Percentiles rank a stretch among this genome's conserved stretches.
phyloP scores from a whole-genome alignment of 176 grass and related monocot species.

The Pharus latifolius region DNA sequence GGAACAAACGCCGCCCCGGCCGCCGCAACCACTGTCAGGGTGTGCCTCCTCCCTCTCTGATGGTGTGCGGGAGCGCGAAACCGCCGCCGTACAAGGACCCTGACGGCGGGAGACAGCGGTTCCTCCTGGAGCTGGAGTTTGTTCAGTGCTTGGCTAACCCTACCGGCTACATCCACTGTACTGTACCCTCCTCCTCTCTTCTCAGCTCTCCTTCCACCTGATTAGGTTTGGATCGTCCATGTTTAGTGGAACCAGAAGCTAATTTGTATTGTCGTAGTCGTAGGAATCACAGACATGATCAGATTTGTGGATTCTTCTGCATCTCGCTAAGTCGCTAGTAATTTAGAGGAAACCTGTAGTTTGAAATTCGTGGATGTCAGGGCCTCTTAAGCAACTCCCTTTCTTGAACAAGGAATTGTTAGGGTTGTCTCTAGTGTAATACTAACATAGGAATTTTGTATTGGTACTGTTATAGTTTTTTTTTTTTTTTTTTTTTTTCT shows the following conservation, averaged over 20 bases:
- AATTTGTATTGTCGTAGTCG: neutral
- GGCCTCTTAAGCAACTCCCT: neutral
- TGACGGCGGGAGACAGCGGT: conserved; percentile 63
- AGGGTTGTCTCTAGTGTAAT: too few species aligned
- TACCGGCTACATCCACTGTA: conserved; percentile 96
- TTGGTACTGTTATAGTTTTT: neutral
- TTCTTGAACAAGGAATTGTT: neutral
- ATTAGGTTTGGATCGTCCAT: neutral
- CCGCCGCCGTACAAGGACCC: conserved; percentile 56
- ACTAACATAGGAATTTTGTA: neutral
- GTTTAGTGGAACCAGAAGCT: neutral
- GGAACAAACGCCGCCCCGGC: neutral
- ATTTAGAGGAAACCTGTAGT: neutral
- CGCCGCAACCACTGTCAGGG: neutral
- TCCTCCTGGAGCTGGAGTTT: conserved; percentile 86
- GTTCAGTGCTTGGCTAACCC: conserved; percentile 95
- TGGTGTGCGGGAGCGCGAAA: neutral
- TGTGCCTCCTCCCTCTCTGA: neutral
- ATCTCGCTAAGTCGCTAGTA: neutral
- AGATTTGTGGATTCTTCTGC: too few species aligned
- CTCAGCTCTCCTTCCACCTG: neutral
- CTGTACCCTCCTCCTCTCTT: neutral
- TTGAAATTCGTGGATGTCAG: neutral
- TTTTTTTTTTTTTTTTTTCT: neutral
- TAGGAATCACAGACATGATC: too few species aligned